Base-by-base conservation (phyloP, 208 protist species). In the Leishmania braziliensis region DNA sequence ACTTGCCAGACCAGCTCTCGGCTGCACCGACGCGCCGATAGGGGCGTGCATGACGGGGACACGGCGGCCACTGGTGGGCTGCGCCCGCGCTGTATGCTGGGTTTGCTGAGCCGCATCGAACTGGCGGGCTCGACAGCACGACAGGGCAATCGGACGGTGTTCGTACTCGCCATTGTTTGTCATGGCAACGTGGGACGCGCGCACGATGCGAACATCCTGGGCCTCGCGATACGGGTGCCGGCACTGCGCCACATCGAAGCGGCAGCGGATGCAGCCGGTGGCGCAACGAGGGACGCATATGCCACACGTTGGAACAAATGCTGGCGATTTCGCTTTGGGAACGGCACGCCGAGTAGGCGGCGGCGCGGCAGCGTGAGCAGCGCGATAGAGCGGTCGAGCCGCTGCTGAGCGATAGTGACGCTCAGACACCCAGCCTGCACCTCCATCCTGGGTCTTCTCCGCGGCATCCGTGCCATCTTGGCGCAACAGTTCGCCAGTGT, bases 161-260 rank as follows among this genome's bases (percentile, higher is more conserved):
- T 50, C 56, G 54, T 51, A 63, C 54, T 33, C 20, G 36, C 56
- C 56, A 66, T 48, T 48, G 9, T 29, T 65, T 33, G 33, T 50
- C 9, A 56, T 75, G 23, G 76, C 63, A 20, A 53, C 69, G 4
- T 78, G 63, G 18, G 73, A 62, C 10, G 77, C 78, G 16, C 82
- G 78, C 6, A 79, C 65, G 66, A 86, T 82, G 43, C 82, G 82
- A 51, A 79, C 73, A 62, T 86, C 78, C 50, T 86, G 82, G 3
- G 82, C 82, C 65, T 86, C 82, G 20, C 82, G 82, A 53, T 86
- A 82, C 33, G 82, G 82, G 50, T 70, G 73, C 14, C 82, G 82
- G 56, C 82, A 82, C 54, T 78, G 73, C 53, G 60, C 26, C 10
- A 48, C 82, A 6, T 75, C 48, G 18, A 77, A 53, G 51, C 33